Conservation (phyloP, 2,329 filamentous ascomycete species). For the Epichloe gansuensis region DNA sequence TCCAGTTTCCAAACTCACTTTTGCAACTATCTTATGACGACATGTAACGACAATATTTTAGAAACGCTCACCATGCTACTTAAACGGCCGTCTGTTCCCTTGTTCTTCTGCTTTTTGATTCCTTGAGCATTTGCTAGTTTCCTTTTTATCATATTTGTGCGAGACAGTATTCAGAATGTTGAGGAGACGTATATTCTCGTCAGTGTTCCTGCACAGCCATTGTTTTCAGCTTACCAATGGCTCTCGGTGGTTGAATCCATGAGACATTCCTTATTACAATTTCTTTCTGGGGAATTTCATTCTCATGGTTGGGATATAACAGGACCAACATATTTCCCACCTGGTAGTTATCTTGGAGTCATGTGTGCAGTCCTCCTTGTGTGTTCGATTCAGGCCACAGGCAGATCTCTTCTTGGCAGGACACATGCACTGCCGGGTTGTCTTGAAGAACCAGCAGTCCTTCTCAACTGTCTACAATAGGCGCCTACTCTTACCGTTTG, state of each 20-base stretch:
- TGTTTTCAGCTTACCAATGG: neutral
- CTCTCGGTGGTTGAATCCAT: neutral
- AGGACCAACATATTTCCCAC: neutral
- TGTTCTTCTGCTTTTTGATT: neutral
- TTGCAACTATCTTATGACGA: constrained; percentile 16
- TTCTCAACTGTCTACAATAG: no score
- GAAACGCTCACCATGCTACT: constrained; percentile 6
- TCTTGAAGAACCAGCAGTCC: no score
- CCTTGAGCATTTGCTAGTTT: neutral
- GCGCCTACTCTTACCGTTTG: no score
- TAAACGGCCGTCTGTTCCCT: constrained; percentile 1
- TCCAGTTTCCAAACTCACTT: constrained; percentile 6
- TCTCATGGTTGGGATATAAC: neutral
- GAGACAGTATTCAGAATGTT: neutral
- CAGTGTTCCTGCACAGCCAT: neutral
- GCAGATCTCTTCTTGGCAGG: no score
- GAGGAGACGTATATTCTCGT: neutral
- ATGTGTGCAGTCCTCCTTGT: no score
- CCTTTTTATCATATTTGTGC: neutral
- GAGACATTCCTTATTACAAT: neutral
- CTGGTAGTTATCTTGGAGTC: no score
- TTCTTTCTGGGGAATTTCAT: neutral
- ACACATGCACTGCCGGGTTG: no score
- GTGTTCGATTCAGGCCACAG: no score
- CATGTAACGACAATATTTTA: constrained; percentile 12